Conservation (phyloP, 306 rosid genomes). For the Biancaea sappan region DNA sequence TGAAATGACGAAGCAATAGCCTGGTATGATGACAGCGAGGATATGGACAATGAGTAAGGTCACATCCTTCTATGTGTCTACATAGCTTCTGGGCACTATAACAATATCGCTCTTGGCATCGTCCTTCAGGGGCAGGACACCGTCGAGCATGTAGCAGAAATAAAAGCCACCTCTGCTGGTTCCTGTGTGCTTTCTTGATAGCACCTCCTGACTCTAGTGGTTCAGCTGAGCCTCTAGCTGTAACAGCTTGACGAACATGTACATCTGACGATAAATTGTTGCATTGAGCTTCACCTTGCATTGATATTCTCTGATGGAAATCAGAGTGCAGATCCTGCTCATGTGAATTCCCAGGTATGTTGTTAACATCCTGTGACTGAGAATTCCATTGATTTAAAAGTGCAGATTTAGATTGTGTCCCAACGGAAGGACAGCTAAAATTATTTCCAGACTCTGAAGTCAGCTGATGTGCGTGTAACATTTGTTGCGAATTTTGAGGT, state of each 20-base stretch:
- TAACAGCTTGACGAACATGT: constrained; percentile 60
- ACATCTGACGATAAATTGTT: constrained; percentile 78
- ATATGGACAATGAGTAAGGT: constrained; percentile 44
- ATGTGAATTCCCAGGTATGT: constrained; percentile 35
- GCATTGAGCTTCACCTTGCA: constrained; percentile 80
- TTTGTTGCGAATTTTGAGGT: constrained; percentile 69
- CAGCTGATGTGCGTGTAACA: constrained; percentile 54
- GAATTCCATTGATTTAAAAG: constrained; percentile 43
- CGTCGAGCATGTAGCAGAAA: constrained; percentile 86
- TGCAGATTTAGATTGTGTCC: constrained; percentile 60
- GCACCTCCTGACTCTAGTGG: constrained; percentile 40
- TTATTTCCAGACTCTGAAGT: constrained; percentile 69
- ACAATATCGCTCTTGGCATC: constrained; percentile 70
- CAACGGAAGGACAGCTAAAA: constrained; percentile 64
- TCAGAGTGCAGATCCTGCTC: constrained; percentile 46
- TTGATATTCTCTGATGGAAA: constrained; percentile 55
- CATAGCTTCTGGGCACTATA: constrained; percentile 65
- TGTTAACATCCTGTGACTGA: constrained; percentile 46
- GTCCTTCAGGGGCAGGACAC: constrained; percentile 80
- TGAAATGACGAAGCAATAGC: constrained; percentile 68
- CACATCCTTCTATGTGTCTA: constrained; percentile 72
- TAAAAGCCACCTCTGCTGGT: constrained; percentile 94
- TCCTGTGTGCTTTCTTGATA: constrained; percentile 45
- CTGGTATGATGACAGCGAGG: constrained; percentile 76
- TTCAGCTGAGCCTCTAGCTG: constrained; percentile 50